Evolutionary conservation across 108 stramenopile species (phyloP).

Genomic region (Nitzschia putrida): DNA sequence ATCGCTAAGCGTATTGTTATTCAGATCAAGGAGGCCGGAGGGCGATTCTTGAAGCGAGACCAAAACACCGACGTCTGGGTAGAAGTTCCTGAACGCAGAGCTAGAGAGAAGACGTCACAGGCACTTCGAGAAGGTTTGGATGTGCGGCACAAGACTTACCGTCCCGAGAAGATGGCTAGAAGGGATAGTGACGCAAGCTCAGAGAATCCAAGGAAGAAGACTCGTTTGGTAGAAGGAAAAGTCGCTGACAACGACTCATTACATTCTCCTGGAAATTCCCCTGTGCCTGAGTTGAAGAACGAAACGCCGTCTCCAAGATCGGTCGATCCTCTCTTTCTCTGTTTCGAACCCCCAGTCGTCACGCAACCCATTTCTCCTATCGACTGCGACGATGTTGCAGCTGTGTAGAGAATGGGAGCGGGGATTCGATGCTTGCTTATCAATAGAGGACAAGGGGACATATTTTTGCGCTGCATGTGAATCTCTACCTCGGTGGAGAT

Average conservation of each 20-base stretch:
- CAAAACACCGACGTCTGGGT: constrained; percentile 45
- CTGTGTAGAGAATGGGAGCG: not conserved
- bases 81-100: constrained; percentile 57
- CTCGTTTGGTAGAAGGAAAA: constrained; percentile 26
- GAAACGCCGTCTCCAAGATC: constrained; percentile 4
- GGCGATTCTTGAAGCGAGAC: constrained; percentile 72
- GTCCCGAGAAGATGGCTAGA: constrained; percentile 35
- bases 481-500: no score
- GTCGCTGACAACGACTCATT: not conserved
- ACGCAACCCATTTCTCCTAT: not conserved
- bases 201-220: constrained; percentile 22
- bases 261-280: constrained; percentile 8
- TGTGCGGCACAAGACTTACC: constrained; percentile 41
- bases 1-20: constrained; percentile 65
- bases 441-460: no score
- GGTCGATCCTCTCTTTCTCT: not conserved
- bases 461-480: no score
- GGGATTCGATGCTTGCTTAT: not conserved
- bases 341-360: not conserved
- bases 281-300: constrained; percentile 10
- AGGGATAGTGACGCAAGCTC: constrained; percentile 11
- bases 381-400: constrained; percentile 4
- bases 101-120: constrained; percentile 72
- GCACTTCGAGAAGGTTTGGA: constrained; percentile 73
- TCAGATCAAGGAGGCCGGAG: constrained; percentile 54